phyloP scores from a whole-genome alignment of 176 grass and related monocot species.

The Oryza brachyantha region DNA sequence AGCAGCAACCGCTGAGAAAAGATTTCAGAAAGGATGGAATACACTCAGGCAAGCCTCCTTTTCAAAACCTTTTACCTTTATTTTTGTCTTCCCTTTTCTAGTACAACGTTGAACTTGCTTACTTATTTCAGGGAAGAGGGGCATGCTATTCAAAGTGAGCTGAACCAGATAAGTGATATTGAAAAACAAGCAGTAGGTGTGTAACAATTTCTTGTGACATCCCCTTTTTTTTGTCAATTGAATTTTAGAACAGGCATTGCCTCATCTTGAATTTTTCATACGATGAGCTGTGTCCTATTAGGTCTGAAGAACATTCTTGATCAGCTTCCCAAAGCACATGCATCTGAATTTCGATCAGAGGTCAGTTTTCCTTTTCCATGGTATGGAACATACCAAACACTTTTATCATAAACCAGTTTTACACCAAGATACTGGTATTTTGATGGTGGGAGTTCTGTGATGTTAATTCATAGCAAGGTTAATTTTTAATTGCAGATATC shows the following conservation, averaged over 20 bases:
- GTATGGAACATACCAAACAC: too few species aligned
- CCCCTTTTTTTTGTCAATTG: neutral
- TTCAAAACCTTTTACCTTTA: neutral
- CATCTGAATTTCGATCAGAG: constrained; percentile 55
- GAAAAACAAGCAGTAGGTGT: constrained; percentile 52
- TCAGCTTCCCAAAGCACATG: constrained; percentile 52
- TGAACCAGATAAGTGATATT: constrained; percentile 46
- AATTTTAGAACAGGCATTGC: neutral
- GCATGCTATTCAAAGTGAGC: constrained; percentile 40
- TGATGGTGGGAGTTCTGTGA: neutral
- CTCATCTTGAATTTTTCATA: neutral
- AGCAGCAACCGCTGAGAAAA: constrained; percentile 44
- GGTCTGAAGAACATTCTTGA: constrained; percentile 48
- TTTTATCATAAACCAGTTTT: neutral
- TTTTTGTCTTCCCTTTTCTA: neutral
- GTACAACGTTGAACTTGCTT: neutral
- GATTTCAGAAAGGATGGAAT: constrained; percentile 61
- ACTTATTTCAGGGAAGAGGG: constrained; percentile 45
- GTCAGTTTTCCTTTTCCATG: constrained; percentile 13
- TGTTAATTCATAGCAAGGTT: neutral
- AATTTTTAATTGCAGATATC: neutral
- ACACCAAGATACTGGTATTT: neutral
- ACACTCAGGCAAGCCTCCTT: constrained; percentile 41
- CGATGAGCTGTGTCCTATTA: constrained; percentile 9
- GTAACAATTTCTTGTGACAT: constrained; percentile 5